Percentiles rank a stretch among this genome's conserved stretches.
Conservation (phyloP, 768 basidiomycete genomes). For the Tephrocybe sp. region DNA sequence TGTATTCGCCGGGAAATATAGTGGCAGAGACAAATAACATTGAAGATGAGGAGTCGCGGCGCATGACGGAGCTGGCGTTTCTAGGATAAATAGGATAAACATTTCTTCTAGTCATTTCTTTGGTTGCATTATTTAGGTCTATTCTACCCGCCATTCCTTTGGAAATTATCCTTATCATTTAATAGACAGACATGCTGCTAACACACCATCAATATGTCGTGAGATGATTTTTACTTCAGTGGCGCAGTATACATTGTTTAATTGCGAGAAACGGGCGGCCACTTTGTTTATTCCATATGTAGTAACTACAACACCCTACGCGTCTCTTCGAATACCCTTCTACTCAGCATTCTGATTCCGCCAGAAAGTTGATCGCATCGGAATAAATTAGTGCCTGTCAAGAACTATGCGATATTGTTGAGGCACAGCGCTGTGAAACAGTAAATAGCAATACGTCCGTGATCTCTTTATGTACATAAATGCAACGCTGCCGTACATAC, state of each 20-base stretch:
- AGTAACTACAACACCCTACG: no score
- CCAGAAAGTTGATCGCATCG: background rate
- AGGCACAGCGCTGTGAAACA: background rate
- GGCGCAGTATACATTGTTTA: conserved; percentile 1
- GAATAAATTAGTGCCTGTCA: background rate
- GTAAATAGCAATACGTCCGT: no score
- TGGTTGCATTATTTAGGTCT: background rate
- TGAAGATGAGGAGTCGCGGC: conserved; percentile 65
- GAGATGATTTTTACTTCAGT: background rate
- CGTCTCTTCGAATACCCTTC: no score
- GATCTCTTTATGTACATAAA: no score
- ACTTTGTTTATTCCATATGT: no score
- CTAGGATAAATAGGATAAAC: conserved; percentile 36
- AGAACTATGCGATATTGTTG: background rate
- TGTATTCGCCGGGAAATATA: conserved; percentile 62
- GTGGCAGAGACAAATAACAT: conserved; percentile 51
- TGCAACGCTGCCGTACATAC: no score
- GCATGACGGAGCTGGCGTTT: conserved; percentile 75
- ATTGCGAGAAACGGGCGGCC: background rate
- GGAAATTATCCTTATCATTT: background rate
- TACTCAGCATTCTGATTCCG: conserved; percentile 3
- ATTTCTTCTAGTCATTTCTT: conserved; percentile 3
- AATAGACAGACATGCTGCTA: no score
- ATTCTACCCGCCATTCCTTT: background rate
- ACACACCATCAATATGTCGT: no score